Conservation (phyloP, 139 green algal genomes). For the Nannochloris sp. region DNA sequence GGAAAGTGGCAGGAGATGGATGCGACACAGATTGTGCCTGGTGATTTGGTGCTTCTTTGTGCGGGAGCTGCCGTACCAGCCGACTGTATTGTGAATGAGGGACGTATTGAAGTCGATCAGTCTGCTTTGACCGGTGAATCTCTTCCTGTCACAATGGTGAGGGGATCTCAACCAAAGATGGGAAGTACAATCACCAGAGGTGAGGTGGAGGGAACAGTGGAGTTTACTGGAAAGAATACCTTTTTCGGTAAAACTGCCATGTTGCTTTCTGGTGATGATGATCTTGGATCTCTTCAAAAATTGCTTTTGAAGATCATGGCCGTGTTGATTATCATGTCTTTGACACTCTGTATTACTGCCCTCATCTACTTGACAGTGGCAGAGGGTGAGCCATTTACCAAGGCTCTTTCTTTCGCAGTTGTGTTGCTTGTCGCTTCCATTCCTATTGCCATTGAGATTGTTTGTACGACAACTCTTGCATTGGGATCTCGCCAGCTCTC, state of each 20-base stretch:
- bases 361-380: conserved; percentile 53
- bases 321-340: conserved; percentile 49
- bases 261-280: conserved; percentile 50
- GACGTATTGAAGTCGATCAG: conserved; percentile 67
- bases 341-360: conserved; percentile 54
- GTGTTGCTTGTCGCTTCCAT: conserved; percentile 72
- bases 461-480: conserved; percentile 75
- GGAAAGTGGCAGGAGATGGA: conserved; percentile 60
- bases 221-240: conserved; percentile 62
- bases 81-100: conserved; percentile 58
- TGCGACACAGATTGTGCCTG: conserved; percentile 54
- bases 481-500: conserved; percentile 62
- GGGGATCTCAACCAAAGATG: conserved; percentile 72
- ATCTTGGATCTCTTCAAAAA: conserved; percentile 62
- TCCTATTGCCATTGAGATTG: conserved; percentile 59
- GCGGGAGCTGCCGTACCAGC: conserved; percentile 62
- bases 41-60: conserved; percentile 64
- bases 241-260: conserved; percentile 82
- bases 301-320: conserved; percentile 69
- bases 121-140: conserved; percentile 79
- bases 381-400: conserved; percentile 30
- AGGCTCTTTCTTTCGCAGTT: conserved; percentile 61
- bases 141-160: conserved; percentile 64
- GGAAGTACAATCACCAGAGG: conserved; percentile 64
- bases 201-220: conserved; percentile 59